phyloP scores from a whole-genome alignment of 2,329 filamentous ascomycete species.

The Blastomyces parvus region DNA sequence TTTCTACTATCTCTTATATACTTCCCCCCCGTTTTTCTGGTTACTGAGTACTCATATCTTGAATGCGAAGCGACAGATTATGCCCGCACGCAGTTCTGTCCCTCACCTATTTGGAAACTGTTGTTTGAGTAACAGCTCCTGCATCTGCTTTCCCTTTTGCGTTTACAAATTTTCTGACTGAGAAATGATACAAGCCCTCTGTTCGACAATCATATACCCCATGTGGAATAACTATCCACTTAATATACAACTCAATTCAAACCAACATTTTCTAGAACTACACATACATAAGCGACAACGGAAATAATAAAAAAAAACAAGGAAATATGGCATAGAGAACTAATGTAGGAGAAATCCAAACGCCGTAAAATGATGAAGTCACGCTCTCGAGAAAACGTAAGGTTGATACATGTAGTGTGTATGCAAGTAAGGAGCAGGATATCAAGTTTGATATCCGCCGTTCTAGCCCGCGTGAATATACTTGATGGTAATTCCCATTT shows the following conservation, averaged over 20 bases:
- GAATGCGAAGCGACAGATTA: background rate
- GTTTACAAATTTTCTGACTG: background rate
- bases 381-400: background rate
- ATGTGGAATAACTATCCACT: background rate
- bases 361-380: slow-evolving; percentile 5
- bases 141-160: background rate
- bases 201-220: background rate
- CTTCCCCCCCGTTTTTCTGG: background rate
- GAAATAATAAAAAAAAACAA: background rate
- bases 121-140: background rate
- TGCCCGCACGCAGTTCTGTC: no score
- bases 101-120: background rate
- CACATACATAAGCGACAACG: background rate
- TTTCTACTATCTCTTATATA: background rate
- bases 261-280: background rate
- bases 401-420: background rate
- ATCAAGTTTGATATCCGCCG: background rate
- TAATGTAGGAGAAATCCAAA: background rate
- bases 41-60: background rate
- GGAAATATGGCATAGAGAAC: background rate
- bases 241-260: background rate
- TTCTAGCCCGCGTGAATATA: background rate
- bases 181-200: background rate
- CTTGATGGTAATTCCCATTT: background rate
- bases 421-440: background rate